phyloP scores from a whole-genome alignment of 306 rosid genomes.

The Medicago arabica region DNA sequence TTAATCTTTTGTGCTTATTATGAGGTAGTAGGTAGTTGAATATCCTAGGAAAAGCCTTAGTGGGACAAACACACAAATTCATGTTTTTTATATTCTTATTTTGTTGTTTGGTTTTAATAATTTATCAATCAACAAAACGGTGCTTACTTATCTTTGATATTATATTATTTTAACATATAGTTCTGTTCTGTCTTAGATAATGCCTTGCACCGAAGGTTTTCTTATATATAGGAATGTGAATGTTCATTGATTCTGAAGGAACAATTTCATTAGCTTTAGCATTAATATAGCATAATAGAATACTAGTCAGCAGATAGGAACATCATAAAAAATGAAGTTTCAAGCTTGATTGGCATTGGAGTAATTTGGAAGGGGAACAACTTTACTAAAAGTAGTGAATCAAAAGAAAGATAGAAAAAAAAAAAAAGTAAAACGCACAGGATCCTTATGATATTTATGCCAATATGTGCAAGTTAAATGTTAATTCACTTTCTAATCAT shows the following conservation, averaged over 20 bases:
- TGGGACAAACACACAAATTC: neutral
- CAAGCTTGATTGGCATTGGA: neutral
- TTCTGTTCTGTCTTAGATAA: conserved; percentile 10
- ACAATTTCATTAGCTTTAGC: conserved; percentile 8
- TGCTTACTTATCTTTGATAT: neutral
- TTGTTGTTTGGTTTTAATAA: too few relatives aligned
- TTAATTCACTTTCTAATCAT: neutral
- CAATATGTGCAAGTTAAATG: neutral
- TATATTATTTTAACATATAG: neutral
- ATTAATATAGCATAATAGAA: neutral
- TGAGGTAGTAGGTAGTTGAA: neutral
- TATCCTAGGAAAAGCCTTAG: neutral
- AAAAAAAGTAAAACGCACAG: conserved; percentile 5
- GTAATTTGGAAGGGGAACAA: conserved; percentile 17
- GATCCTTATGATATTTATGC: conserved; percentile 21
- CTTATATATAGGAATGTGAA: neutral
- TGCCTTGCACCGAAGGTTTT: neutral
- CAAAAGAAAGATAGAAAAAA: neutral
- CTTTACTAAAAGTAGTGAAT: conserved; percentile 31
- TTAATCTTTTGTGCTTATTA: neutral
- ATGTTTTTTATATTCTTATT: neutral
- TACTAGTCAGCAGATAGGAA: neutral
- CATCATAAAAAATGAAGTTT: conserved; percentile 6
- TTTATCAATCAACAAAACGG: too few relatives aligned
- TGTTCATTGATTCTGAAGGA: conserved; percentile 23